Base-by-base conservation (phyloP, 768 basidiomycete genomes). In the Ramaria sp. region DNA sequence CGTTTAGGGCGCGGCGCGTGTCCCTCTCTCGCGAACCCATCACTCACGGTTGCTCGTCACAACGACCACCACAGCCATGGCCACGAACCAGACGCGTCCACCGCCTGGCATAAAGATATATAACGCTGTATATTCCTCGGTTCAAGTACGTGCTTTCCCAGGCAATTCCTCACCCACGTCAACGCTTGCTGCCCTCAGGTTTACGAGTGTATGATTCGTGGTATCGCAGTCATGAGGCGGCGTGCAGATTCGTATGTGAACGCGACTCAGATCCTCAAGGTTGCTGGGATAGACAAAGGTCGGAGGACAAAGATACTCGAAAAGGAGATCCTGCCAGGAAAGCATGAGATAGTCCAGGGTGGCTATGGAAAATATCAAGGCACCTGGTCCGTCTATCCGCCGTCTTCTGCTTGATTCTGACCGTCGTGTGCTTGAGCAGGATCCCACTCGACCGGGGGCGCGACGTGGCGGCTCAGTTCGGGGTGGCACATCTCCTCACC, bases 311-410 rank as follows among this genome's bases (percentile, higher is more conserved):
- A 97, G 79, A 96, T 98, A 54, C 75, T 91, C 13, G 89, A 98
- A 77, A 96, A 94, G 70, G 95, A 99, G 73, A 91, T 99, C 60
- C 79, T 94, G 43, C 88, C 88, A 57, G 93, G 92, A 48, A 86
- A 88, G 70, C 91, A 96, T 70, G 95, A 99, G 71, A 98, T 98
- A 69, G 91, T 99, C 5, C 96, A 98, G 70, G 96, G 96, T 39
- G 96, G 96, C 31, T 98, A 98, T 68, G 96, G 96, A 24, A 95
- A 97, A 74, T 99, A 97, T 69, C 96, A 99, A 70, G 96, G 96
- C 62, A 98, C 95, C 57, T 99, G 96, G 95, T 95, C 66, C 67
- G 83, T 65, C 54, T 54, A 59, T 19, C 37, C 34, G 41, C 58
- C 38, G 48, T 53, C 50, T 30, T 51, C 55, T 51, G 17, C 55